Evolutionary conservation across 2,329 filamentous ascomycete species (phyloP), one percentile per base, ranked within the genome.

Genomic region (Stemphylium beticola): DNA sequence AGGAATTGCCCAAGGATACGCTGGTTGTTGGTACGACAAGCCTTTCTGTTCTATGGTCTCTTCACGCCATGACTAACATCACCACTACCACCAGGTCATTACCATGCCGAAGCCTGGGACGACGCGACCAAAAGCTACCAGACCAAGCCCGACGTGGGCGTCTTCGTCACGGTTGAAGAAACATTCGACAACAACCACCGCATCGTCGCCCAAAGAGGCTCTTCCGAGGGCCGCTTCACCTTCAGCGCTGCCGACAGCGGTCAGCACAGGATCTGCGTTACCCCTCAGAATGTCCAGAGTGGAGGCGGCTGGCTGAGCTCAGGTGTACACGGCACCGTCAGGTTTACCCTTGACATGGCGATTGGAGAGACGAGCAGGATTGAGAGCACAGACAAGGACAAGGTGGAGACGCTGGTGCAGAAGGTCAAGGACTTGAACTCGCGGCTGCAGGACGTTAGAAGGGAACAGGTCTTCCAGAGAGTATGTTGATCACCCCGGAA

Each of bases 161-260:
- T 98, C 75, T 91, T 88, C 79, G 96, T 98, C 70, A 93, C 91
- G 14, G 93, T 98, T 53, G 93, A 97, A 85, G 95, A 99, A 82
- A 85, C 89, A 71, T 99, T 99, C 78, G 93, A 98, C 84, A 93
- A 96, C 78, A 89, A 98, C 82, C 95, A 99, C 85, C 92, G 93
- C 61, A 90, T 99, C 58, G 91, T 98, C 60, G 91, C 88, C 62
- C 92, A 96, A 78, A 88, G 89, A 57, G 93, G 93, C 68, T 78
- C 83, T 37, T 79, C 85, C 57, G 81, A 84, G 38, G 93, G 95
- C 66, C 90, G 90, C 72, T 98, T 98, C 83, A 97, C 93, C 71
- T 98, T 99, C 84, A 92, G 88, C 64, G 91, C 95, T 47, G 91
- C 92, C 73, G 95, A 97, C 76, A 85, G 90, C n/a, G 95, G 95